phyloP scores from a whole-genome alignment of 768 basidiomycete species.

The Calocera cornea region DNA sequence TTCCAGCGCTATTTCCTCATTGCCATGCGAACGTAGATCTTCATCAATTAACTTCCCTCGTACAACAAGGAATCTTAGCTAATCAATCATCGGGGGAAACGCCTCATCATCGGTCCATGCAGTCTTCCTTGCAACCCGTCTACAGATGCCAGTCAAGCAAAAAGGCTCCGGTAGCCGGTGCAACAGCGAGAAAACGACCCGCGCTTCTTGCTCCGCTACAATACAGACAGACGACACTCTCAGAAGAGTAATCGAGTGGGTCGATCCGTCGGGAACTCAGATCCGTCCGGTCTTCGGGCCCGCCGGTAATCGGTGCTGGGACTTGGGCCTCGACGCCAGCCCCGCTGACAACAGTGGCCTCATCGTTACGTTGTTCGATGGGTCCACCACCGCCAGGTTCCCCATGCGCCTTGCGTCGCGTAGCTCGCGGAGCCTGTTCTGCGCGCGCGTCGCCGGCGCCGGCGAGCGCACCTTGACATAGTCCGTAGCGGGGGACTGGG shows the following conservation, averaged over 20 bases:
- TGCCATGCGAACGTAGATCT: not conserved
- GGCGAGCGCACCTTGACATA: not conserved
- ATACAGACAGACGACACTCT: not conserved
- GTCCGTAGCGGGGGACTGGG: not conserved
- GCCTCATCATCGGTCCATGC: not conserved
- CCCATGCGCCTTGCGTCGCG: slow-evolving; percentile 36
- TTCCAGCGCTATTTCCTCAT: not conserved
- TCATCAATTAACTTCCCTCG: not conserved
- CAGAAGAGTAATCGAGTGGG: not conserved
- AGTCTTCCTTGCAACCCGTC: not conserved
- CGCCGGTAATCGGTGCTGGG: not conserved
- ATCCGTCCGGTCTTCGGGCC: slow-evolving; percentile 4
- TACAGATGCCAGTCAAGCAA: not conserved
- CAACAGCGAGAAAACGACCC: slow-evolving; percentile 3
- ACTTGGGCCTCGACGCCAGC: slow-evolving; percentile 1
- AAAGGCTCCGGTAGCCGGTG: not conserved
- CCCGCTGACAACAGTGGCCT: slow-evolving; percentile 4
- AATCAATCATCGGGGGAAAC: not conserved
- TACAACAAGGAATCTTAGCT: not conserved
- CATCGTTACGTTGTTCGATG: not conserved
- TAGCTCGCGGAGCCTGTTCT: slow-evolving; percentile 36
- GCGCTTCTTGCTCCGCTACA: not conserved
- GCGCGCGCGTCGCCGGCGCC: not conserved
- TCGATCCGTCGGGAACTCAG: not conserved
- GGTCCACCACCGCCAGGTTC: not conserved